Evolutionary conservation across 2,329 filamentous ascomycete species (phyloP).

Genomic region (Stachybotrys elegans): DNA sequence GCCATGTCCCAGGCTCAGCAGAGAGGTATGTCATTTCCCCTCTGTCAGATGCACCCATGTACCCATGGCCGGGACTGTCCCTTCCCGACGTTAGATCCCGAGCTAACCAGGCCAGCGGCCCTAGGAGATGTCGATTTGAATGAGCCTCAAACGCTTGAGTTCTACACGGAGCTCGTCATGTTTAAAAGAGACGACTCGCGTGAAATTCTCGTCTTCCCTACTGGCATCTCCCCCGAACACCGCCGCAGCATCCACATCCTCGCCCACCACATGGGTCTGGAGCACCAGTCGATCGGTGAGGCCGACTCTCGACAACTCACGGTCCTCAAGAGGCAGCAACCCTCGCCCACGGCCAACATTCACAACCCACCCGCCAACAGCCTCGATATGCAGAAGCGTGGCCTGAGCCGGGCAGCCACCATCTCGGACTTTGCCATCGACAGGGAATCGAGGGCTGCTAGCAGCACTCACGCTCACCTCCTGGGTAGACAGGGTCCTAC

Average conservation of each 20-base stretch:
- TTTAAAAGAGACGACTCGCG: conserved; percentile 77
- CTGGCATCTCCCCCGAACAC: conserved; percentile 74
- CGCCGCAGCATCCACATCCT: conserved; percentile 89
- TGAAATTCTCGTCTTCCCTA: conserved; percentile 79
- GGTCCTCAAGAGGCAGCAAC: conserved; percentile 65
- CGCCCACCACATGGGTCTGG: conserved; percentile 89
- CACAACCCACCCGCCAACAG: conserved; percentile 58
- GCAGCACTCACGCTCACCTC: conserved; percentile 63
- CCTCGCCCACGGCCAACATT: conserved; percentile 49
- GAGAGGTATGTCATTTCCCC: conserved; percentile 30
- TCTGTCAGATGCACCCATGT: too few relatives aligned
- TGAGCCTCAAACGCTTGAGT: conserved; percentile 78
- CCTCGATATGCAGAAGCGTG: conserved; percentile 73
- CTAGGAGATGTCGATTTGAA: conserved; percentile 78
- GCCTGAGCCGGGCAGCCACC: conserved; percentile 88
- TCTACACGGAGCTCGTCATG: conserved; percentile 83
- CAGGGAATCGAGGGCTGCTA: conserved; percentile 60
- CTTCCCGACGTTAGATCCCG: not conserved
- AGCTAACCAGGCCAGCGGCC: not conserved
- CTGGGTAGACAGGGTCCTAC: conserved; percentile 79
- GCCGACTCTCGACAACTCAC: conserved; percentile 87
- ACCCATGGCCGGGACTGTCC: not conserved
- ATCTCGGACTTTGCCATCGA: conserved; percentile 92
- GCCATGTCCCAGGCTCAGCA: conserved; percentile 60
- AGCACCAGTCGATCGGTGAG: conserved; percentile 84